Evolutionary conservation across 768 basidiomycete genomes (phyloP), one percentile per base, ranked within the genome.

Genomic region (Sporobolomyces pararoseus): DNA sequence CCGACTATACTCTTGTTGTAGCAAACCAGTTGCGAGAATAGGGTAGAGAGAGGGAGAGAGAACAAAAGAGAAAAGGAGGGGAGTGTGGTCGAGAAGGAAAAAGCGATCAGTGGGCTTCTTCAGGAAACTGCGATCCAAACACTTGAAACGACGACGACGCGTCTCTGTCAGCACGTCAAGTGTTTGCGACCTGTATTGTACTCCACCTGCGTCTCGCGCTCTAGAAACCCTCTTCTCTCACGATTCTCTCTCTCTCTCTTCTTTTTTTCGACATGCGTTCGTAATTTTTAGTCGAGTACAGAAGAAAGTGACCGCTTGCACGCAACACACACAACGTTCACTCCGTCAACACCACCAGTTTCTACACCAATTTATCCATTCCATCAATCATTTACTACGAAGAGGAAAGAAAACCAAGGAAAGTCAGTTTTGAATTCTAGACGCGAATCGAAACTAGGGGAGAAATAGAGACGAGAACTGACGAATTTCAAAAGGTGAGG

Each of bases 401-500:
- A 32, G 32, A n/a, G 37, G n/a, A n/a, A n/a, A n/a, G n/a, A n/a
- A n/a, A n/a, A n/a, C n/a, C n/a, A n/a, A n/a, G n/a, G n/a, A n/a
- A n/a, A n/a, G n/a, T 52, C 51, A 52, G 51, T 52, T 52, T 52
- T 50, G 13, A 27, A 9, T 50, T 50, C 49, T 21, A 16, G 31
- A 6, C 32, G n/a, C n/a, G n/a, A n/a, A n/a, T n/a, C 35, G 31
- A 14, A n/a, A 32, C 16, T 9, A 23, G 7, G 37, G 29, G 42
- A n/a, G 37, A 4, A 44, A 25, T 19, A 42, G 9, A 23, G 57
- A n/a, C 7, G 7, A 49, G 21, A 47, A 63, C 74, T 79, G 79
- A 98, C 58, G 85, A 96, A 98, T 73, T 85, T 85, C 83, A 99
- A 80, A 82, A 90, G 86, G 84, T 99, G 96, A 79, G 96, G 91